phyloP scores from a whole-genome alignment of 179 eudicot genomes.

The Silene coronaria region DNA sequence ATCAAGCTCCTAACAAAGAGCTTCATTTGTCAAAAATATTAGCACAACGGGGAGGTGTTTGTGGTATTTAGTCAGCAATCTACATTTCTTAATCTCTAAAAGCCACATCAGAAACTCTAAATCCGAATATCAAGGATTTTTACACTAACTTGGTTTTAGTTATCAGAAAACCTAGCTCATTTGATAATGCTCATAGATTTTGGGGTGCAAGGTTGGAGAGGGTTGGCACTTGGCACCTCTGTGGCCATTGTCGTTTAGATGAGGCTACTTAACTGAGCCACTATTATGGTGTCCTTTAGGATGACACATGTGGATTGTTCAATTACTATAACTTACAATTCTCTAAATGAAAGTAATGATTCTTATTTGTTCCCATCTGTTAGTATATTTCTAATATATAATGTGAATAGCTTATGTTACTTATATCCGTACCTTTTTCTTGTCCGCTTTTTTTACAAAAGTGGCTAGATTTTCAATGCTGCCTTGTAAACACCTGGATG shows the following conservation, averaged over 20 bases:
- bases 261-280: slow-evolving; percentile 1
- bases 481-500: neutral
- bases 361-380: too few species aligned
- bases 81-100: neutral
- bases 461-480: neutral
- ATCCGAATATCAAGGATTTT: neutral
- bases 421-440: neutral
- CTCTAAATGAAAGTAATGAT: too few species aligned
- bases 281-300: neutral
- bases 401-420: neutral
- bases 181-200: neutral
- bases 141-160: neutral
- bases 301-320: neutral
- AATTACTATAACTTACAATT: neutral
- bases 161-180: neutral
- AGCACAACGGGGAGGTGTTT: neutral
- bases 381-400: too few species aligned
- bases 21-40: neutral
- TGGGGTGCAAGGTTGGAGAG: too few species aligned
- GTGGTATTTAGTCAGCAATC: neutral
- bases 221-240: too few species aligned
- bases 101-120: neutral
- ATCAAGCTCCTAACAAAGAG: neutral
- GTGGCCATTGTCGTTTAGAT: neutral
- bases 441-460: neutral